Percentiles rank a stretch among this genome's conserved stretches.
Conservation (phyloP, 208 protist species). For the Angomonas deanei region DNA sequence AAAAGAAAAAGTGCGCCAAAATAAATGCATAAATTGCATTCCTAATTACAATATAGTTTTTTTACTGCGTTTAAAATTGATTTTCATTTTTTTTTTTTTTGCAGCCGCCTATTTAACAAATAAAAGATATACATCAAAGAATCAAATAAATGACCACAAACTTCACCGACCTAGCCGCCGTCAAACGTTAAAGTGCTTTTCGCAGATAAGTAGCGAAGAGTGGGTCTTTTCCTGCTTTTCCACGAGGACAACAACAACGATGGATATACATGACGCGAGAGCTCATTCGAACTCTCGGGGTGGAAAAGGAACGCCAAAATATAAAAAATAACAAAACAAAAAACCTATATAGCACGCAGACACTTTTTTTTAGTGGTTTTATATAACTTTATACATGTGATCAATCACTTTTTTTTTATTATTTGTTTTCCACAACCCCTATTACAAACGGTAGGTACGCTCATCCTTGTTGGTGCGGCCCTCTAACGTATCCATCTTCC, state of each 20-base stretch:
- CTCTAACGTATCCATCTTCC: slow-evolving; percentile 77
- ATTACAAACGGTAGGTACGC: slow-evolving; percentile 56
- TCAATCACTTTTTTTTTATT: neutral
- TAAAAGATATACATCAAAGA: neutral
- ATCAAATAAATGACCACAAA: no score
- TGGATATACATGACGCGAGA: no score
- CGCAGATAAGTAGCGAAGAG: no score
- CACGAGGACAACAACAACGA: no score
- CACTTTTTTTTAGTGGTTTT: neutral
- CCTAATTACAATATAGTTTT: neutral
- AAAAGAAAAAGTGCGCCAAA: neutral
- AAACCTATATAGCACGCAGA: neutral
- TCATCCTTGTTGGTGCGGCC: slow-evolving; percentile 48
- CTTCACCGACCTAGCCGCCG: no score
- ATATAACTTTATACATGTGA: neutral
- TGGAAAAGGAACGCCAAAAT: neutral
- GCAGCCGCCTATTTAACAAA: neutral
- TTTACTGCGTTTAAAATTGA: slow-evolving; percentile 4
- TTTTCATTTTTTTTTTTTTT: slow-evolving; percentile 12
- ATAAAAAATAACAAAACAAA: slow-evolving; percentile 5
- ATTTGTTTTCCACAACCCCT: neutral
- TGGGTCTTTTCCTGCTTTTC: no score
- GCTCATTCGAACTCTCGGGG: neutral
- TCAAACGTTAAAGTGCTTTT: no score
- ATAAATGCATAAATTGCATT: neutral